phyloP scores from a whole-genome alignment of 305 asterid species.

The Nicotiana rustica region DNA sequence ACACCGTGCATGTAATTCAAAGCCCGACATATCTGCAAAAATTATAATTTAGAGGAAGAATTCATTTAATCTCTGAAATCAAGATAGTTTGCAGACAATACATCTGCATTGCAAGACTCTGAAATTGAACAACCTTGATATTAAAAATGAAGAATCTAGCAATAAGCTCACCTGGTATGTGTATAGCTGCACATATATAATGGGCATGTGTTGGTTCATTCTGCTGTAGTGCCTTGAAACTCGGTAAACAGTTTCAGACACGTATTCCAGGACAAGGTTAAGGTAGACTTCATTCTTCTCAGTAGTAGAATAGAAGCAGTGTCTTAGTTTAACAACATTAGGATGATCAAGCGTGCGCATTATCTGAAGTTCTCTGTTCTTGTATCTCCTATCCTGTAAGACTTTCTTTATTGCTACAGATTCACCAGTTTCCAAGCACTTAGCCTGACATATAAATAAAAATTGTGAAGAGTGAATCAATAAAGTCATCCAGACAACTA shows the following conservation, averaged over 20 bases:
- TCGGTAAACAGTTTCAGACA: slow-evolving; percentile 83
- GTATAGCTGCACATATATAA: slow-evolving; percentile 80
- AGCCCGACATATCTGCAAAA: slow-evolving; percentile 80
- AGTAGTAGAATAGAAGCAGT: slow-evolving; percentile 86
- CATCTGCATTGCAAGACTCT: neutral
- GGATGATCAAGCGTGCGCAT: slow-evolving; percentile 89
- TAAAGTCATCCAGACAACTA: neutral
- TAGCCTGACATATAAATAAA: slow-evolving; percentile 56
- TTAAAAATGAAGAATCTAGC: neutral
- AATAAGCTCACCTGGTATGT: slow-evolving; percentile 71
- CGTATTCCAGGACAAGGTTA: slow-evolving; percentile 90
- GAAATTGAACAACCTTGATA: neutral
- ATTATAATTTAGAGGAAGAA: neutral
- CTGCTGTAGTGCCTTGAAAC: slow-evolving; percentile 77
- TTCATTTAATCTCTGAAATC: neutral
- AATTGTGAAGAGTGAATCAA: slow-evolving; percentile 3
- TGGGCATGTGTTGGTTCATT: slow-evolving; percentile 82
- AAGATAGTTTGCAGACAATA: neutral
- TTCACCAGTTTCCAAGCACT: slow-evolving; percentile 87
- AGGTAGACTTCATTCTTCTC: slow-evolving; percentile 93
- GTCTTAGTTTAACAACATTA: slow-evolving; percentile 77
- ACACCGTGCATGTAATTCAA: slow-evolving; percentile 81
- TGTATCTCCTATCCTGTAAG: slow-evolving; percentile 91
- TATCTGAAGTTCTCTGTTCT: slow-evolving; percentile 89
- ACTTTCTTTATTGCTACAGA: slow-evolving; percentile 97